Evolutionary conservation across 2,329 filamentous ascomycete species (phyloP), one percentile per base, ranked within the genome.

Genomic region (Beauveria sp.): DNA sequence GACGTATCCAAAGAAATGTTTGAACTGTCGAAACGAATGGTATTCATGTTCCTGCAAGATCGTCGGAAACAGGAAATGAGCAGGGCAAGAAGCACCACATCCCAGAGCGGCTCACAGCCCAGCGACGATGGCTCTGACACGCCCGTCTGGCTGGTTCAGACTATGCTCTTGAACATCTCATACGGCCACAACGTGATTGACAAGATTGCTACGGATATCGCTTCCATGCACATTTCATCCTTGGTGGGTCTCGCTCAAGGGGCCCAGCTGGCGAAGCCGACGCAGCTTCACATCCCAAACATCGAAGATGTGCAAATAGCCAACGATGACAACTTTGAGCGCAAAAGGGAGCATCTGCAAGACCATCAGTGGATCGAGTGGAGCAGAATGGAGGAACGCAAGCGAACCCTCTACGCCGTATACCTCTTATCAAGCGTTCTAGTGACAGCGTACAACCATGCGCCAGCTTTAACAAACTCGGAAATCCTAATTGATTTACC

Each of bases 111-210:
- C 48, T 76, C 80, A 14, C 76, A 80, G 50, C 71, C 74, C 20
- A 75, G 79, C 59, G 88, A 91, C 62, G 81, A 81, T 55, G 80
- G 85, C 18, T 82, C 86, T 44, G 86, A 91, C 66, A 93, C 92
- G 2, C 93, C 93, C 0, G 81, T 97, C 46, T 97, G 93, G 92
- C 81, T 99, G 28, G 92, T 97, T 18, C 94, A 97, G 74, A 91
- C 93, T 0, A 97, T 97, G 93, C 79, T 97, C 9, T 81, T 99
- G 55, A 97, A 96, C 70, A 90, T 97, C 43, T 90, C 97, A 18
- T 97, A 96, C 71, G 93, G 93, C 16, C 91, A 97, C 73, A 96
- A 96, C 66, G 96, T 92, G 71, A 91, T 90, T 43, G 93, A 97
- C 72, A 93, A 96, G 76, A 88, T 86, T 59, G 89, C 91, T 24